Base-by-base conservation (phyloP, 2,329 filamentous ascomycete species). In the Phyllosticta citrichinensis region DNA sequence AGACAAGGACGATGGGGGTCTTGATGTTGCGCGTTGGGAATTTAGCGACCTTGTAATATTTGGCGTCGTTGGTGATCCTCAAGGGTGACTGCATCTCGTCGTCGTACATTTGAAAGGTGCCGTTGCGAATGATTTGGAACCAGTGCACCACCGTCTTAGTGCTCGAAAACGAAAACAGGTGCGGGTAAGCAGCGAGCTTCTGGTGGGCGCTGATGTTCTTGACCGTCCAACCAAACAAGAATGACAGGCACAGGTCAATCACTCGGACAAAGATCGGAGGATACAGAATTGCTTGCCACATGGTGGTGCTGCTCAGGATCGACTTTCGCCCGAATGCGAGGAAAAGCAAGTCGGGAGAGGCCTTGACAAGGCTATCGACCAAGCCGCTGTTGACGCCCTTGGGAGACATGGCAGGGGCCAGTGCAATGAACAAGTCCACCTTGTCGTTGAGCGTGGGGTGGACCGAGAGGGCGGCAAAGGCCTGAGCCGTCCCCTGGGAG, bases 81-180 rank as follows among this genome's bases (percentile, higher is more conserved):
- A 96, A 79, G 0, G 87, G 87, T 27, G 87, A 87, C 62, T 91
- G 88, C 0, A 94, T 83, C 68, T 97, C 93, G 71, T 99, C 94
- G 71, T 99, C 94, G 73, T 92, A 97, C 89, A 99, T 97, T 74
- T 99, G 94, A 74, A 99, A 97, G 25, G 86, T 91, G 68, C 91
- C 89, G 69, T 93, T 97, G 65, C 94, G 87, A 68, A 99, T 99
- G 71, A 99, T 97, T 72, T 99, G 94, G 73, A 99, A 99, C 94
- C 94, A 99, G 72, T 99, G 94, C 0, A 99, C 94, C 9, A 99
- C 91, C 20, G 87, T 92, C 76, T 99, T 99, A 62, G 91, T 96
- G 72, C 90, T 96, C 0, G 93, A 97, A 73, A 93, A 97, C 0
- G 92, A 97, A 77, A 96, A 99, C 0, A 99, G 78, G 76, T 99